Percentiles rank a stretch among this genome's conserved stretches.
These are phyloP conservation scores for Rhizopogon vulgaris DNA, from an alignment of 768 basidiomycete genomes.

Conservation along the genomic window DNA sequence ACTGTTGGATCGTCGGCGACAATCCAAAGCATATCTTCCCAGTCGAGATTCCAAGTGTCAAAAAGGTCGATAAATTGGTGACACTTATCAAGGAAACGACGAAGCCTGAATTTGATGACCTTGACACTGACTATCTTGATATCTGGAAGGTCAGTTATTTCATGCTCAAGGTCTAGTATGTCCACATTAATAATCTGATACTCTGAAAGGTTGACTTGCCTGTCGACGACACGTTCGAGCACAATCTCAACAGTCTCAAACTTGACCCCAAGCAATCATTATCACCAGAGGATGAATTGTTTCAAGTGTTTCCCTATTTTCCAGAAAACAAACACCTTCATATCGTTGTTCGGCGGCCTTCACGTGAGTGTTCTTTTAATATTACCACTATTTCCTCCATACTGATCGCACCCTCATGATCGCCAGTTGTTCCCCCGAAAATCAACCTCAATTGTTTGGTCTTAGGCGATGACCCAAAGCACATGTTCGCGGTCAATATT, in stretches of 20 bases:
- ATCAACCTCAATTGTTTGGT: not conserved
- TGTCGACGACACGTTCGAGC: not conserved
- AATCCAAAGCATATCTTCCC: not conserved
- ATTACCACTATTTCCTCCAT: not conserved
- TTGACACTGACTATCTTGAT: not conserved
- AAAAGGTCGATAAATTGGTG: not conserved
- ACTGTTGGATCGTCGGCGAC: not conserved
- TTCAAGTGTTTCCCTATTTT: not conserved
- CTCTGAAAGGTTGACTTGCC: not conserved
- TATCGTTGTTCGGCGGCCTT: not conserved
- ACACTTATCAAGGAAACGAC: not conserved
- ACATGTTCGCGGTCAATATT: constrained; percentile 1
- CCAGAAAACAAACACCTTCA: not conserved
- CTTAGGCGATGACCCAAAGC: not conserved
- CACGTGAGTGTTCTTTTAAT: not conserved
- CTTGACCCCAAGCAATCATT: not conserved
- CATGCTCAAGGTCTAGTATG: no score
- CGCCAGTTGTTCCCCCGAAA: not conserved
- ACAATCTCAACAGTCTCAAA: not conserved
- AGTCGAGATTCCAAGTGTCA: not conserved
- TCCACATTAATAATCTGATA: not conserved
- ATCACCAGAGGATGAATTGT: not conserved
- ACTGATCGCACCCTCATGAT: not conserved
- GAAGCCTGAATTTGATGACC: not conserved
- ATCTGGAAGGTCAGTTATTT: constrained; percentile 3